Evolutionary conservation across 495 filamentous ascomycete species (phyloP), one percentile per base, ranked within the genome.

Genomic region (Emericellopsis terricola): DNA sequence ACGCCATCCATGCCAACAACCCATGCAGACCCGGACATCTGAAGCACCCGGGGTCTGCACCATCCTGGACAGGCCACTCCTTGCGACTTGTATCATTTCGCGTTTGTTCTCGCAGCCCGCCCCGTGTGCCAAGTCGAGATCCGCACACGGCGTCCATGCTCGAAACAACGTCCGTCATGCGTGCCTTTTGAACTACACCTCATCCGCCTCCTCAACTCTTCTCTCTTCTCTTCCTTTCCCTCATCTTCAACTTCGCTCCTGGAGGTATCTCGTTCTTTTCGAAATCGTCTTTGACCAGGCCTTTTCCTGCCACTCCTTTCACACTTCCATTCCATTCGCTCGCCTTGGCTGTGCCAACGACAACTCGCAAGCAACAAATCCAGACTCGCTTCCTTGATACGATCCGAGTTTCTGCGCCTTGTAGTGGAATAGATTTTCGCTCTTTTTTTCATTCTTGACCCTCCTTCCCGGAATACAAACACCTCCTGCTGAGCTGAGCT

Each of bases 341-440:
- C n/a, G n/a, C n/a, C n/a, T 26, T 26, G 23, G 23, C 23, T 6
- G 23, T 11, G 23, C 23, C 23, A 26, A 26, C 6, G 6, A 26
- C 6, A 11, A 26, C 23, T 6, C 23, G 23, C 6, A 31, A 15
- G 4, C 29, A 6, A 8, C 29, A 31, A 4, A 41, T 43, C 37
- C n/a, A n/a, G n/a, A n/a, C 40, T 28, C 34, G 36, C 41, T 50
- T 38, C 40, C 40, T 48, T 47, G 31, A 36, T 31, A 29, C 31
- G n/a, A n/a, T 16, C 23, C 49, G 24, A 5, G 18, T 48, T 42
- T 49, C 50, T 48, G 50, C 50, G 38, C 51, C 48, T 38, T 49
- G 49, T 48, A 49, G 53, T 54, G 51, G 41, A 65, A 60, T 65
- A 52, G 62, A 65, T 42, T 56, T 57, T 62, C 60, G 53, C 57